These are phyloP conservation scores for Globisporangium polare DNA, from an alignment of 352 stramenopile species.

Conservation along the genomic window DNA sequence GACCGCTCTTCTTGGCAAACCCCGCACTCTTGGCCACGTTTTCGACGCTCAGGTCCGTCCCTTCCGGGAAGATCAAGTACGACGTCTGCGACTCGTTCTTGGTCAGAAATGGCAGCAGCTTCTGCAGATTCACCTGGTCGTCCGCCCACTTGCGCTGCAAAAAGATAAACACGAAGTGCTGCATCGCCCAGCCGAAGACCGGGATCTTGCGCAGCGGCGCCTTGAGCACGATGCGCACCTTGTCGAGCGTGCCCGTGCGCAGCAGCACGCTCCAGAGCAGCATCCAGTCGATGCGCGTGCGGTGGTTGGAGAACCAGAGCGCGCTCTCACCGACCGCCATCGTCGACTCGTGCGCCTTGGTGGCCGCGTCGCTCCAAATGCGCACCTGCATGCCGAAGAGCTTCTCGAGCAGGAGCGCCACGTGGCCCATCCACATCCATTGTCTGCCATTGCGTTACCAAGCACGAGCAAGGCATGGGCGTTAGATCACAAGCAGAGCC, in stretches of 20 bases:
- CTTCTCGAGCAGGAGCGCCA: slow-evolving; percentile 62
- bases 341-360: slow-evolving; percentile 43
- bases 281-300: slow-evolving; percentile 86
- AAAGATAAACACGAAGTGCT: slow-evolving; percentile 85
- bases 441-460: slow-evolving; percentile 32
- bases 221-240: slow-evolving; percentile 76
- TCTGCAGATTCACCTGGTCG: slow-evolving; percentile 48
- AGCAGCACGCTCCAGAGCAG: slow-evolving; percentile 69
- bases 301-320: slow-evolving; percentile 77
- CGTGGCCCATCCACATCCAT: slow-evolving; percentile 76
- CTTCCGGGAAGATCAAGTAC: slow-evolving; percentile 80
- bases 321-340: slow-evolving; percentile 45
- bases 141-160: slow-evolving; percentile 65
- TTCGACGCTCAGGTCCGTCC: slow-evolving; percentile 63
- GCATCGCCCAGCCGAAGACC: slow-evolving; percentile 85
- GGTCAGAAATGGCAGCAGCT: slow-evolving; percentile 53
- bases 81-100: slow-evolving; percentile 45
- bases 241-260: slow-evolving; percentile 42
- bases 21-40: slow-evolving; percentile 61
- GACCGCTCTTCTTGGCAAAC: slow-evolving; percentile 51
- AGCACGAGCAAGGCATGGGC: background rate
- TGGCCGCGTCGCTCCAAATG: slow-evolving; percentile 54
- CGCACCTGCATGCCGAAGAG: slow-evolving; percentile 55
- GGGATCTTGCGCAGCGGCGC: slow-evolving; percentile 61
- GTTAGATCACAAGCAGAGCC: background rate